A percentile compares a stretch with the other conserved stretches of the same genome.
These are phyloP conservation scores for Solioccasus polychromus DNA, from an alignment of 768 basidiomycete genomes.

Conservation along the genomic window DNA sequence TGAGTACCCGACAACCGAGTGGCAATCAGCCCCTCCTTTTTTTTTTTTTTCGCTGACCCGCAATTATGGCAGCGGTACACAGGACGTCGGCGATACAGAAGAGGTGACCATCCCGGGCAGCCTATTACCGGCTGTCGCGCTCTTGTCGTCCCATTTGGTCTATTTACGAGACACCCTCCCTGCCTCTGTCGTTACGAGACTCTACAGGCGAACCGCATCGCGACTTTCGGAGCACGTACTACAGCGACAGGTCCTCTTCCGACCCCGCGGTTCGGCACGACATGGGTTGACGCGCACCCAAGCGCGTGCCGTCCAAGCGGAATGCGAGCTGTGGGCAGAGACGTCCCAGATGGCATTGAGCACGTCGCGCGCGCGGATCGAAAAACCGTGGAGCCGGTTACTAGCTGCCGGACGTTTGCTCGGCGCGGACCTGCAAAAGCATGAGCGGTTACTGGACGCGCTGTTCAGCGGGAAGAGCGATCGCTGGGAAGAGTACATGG, in stretches of 20 bases:
- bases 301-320: conserved; percentile 60
- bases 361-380: conserved; percentile 49
- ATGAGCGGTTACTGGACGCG: conserved; percentile 27
- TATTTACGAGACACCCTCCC: conserved; percentile 68
- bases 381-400: conserved; percentile 75
- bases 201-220: conserved; percentile 75
- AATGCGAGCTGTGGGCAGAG: conserved; percentile 83
- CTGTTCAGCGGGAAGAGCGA: conserved; percentile 17
- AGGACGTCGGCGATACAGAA: conserved; percentile 9
- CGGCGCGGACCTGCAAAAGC: conserved; percentile 45
- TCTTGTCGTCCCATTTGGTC: conserved; percentile 75
- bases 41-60: background rate
- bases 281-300: conserved; percentile 36
- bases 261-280: conserved; percentile 43
- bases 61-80: conserved; percentile 8
- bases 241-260: conserved; percentile 78
- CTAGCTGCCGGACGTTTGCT: conserved; percentile 69
- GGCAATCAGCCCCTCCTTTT: background rate
- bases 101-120: conserved; percentile 61
- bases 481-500: conserved; percentile 51
- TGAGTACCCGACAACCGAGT: conserved; percentile 27
- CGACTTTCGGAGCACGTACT: conserved; percentile 75
- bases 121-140: conserved; percentile 71
- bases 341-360: conserved; percentile 62
- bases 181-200: conserved; percentile 45